phyloP scores from a whole-genome alignment of 176 grass and related monocot species.

The Leersia perrieri region DNA sequence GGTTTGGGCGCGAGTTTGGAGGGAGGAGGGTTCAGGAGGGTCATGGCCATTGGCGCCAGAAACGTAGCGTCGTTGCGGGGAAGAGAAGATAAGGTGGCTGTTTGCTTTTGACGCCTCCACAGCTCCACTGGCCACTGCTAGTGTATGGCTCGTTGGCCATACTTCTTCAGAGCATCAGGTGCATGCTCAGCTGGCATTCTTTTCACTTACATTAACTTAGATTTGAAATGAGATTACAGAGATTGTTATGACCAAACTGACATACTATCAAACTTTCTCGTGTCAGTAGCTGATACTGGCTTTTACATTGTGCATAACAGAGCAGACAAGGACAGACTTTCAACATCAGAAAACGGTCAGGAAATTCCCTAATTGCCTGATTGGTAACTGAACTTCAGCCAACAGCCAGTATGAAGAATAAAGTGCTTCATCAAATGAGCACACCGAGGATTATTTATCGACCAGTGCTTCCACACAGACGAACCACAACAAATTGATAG shows the following conservation, averaged over 20 bases:
- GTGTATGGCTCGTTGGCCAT: not conserved
- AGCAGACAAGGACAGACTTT: not conserved
- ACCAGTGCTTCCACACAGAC: not conserved
- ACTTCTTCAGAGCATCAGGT: not conserved
- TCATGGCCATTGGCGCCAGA: conserved; percentile 41
- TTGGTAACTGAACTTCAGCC: not conserved
- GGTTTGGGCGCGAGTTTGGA: conserved; percentile 13
- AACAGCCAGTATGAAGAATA: not conserved
- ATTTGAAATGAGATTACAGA: not conserved
- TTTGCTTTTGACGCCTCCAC: not conserved
- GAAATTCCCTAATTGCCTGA: not conserved
- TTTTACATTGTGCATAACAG: not conserved
- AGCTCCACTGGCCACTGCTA: not conserved
- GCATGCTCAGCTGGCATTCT: not conserved
- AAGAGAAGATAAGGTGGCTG: conserved; percentile 29
- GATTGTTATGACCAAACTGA: not conserved
- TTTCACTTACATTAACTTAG: not conserved
- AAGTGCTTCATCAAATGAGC: not conserved
- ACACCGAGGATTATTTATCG: not conserved
- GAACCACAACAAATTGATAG: not conserved
- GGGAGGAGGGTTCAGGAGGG: conserved; percentile 24
- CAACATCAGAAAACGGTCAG: not conserved
- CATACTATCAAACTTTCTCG: not conserved
- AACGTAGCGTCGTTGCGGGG: not conserved
- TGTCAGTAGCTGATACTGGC: not conserved